Percentiles rank a stretch among this genome's conserved stretches.
Conservation (phyloP, 306 rosid genomes). For the Erythrophleum fordii region DNA sequence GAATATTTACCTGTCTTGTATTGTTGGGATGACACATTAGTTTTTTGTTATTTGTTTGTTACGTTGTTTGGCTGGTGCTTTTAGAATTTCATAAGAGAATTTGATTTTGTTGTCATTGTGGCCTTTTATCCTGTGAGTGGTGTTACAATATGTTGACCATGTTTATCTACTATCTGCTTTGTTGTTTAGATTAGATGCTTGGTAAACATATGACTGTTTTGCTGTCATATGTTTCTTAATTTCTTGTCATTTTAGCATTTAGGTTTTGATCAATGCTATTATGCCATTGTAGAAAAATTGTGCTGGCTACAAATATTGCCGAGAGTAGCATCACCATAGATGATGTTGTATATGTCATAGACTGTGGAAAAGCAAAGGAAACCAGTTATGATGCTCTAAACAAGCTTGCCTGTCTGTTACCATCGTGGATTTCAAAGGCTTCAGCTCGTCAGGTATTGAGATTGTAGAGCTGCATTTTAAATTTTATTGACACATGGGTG, state of each 20-base stretch:
- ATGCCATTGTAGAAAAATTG: conserved; percentile 79
- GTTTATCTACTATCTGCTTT: background rate
- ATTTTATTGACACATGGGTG: background rate
- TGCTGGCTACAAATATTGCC: conserved; percentile 95
- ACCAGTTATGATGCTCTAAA: conserved; percentile 97
- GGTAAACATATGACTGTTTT: background rate
- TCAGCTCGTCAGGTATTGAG: conserved; percentile 90
- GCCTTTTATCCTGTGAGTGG: background rate
- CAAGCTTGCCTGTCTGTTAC: conserved; percentile 92
- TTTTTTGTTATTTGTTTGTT: background rate
- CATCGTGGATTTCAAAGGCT: conserved; percentile 98
- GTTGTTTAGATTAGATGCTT: conserved; percentile 16
- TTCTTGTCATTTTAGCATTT: conserved; percentile 31
- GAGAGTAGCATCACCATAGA: conserved; percentile 99
- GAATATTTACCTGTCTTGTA: background rate
- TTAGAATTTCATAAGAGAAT: background rate
- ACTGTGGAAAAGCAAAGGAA: conserved; percentile 99
- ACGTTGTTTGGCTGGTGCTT: background rate
- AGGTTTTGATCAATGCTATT: conserved; percentile 36
- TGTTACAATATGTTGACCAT: background rate
- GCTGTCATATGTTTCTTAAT: background rate
- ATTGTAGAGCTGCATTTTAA: conserved; percentile 25
- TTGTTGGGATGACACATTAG: background rate
- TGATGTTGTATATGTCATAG: conserved; percentile 91
- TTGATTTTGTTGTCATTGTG: background rate